phyloP scores from a whole-genome alignment of 1,284 basidiomycete species.

The Puccinia horiana region DNA sequence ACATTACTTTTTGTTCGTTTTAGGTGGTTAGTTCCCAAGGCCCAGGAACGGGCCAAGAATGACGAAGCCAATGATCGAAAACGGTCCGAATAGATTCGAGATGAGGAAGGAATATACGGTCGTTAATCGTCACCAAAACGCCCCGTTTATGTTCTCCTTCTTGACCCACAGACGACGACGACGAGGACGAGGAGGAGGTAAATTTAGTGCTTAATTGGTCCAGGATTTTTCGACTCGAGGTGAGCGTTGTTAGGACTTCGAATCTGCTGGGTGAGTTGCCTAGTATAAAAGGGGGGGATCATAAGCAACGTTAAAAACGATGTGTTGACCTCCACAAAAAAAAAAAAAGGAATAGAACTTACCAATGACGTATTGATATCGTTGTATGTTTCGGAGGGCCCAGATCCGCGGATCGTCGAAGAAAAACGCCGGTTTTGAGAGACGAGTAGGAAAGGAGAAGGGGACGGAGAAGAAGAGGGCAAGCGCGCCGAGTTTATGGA shows the following conservation, averaged over 20 bases:
- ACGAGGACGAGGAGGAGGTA: not conserved
- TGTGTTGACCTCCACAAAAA: not conserved
- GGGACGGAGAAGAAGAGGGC: not conserved
- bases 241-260: not conserved
- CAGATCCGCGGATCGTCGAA: not conserved
- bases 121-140: slow-evolving; percentile 3
- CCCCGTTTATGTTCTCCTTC: not conserved
- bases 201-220: not conserved
- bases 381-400: slow-evolving; percentile 29
- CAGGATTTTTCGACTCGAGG: not conserved
- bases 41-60: not conserved
- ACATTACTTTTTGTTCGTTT: too few relatives aligned
- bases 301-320: not conserved
- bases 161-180: not conserved
- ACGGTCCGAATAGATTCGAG: not conserved
- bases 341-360: not conserved
- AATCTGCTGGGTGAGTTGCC: slow-evolving; percentile 9
- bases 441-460: not conserved
- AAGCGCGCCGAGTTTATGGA: not conserved
- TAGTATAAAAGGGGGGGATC: not conserved
- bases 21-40: too few relatives aligned
- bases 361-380: slow-evolving; percentile 48
- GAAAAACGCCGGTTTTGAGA: not conserved
- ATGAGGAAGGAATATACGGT: slow-evolving; percentile 1
- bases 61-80: not conserved